Conservation (phyloP, 257 asterid genomes). For the Plantago ovata region DNA sequence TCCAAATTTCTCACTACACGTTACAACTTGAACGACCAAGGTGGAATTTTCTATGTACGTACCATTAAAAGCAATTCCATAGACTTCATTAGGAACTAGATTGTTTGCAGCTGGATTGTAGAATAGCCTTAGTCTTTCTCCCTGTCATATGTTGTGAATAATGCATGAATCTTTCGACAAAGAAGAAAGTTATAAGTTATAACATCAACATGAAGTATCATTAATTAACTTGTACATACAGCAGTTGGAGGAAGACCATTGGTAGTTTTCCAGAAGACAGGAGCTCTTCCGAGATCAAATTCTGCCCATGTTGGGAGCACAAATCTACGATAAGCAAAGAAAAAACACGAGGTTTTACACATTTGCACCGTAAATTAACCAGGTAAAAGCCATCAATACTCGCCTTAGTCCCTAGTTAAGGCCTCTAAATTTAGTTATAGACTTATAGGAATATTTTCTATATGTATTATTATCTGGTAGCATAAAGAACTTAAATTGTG, state of each 20-base stretch:
- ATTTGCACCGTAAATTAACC: too few relatives aligned
- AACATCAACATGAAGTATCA: not conserved
- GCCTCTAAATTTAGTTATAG: not conserved
- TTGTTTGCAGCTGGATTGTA: constrained; percentile 75
- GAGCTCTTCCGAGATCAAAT: constrained; percentile 82
- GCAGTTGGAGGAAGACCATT: constrained; percentile 88
- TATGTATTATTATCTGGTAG: too few relatives aligned
- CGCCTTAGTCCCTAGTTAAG: too few relatives aligned
- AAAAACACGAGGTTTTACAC: too few relatives aligned
- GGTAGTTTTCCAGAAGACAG: constrained; percentile 87
- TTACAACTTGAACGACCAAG: too few relatives aligned
- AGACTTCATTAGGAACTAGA: constrained; percentile 56
- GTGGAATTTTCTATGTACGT: not conserved
- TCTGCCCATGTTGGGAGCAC: constrained; percentile 80
- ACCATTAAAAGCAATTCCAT: constrained; percentile 82
- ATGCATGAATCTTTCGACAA: not conserved
- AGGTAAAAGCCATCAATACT: too few relatives aligned
- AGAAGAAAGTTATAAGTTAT: not conserved
- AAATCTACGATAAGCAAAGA: constrained; percentile 32
- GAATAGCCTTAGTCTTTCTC: constrained; percentile 65
- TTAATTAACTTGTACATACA: constrained; percentile 33
- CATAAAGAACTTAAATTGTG: too few relatives aligned
- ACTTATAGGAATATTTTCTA: too few relatives aligned
- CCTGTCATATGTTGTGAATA: constrained; percentile 37
- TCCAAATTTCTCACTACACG: not conserved